Percentiles rank a stretch among this genome's conserved stretches.
Evolutionary conservation across 352 stramenopile species (phyloP).

Genomic region (Globisporangium viniferum): DNA sequence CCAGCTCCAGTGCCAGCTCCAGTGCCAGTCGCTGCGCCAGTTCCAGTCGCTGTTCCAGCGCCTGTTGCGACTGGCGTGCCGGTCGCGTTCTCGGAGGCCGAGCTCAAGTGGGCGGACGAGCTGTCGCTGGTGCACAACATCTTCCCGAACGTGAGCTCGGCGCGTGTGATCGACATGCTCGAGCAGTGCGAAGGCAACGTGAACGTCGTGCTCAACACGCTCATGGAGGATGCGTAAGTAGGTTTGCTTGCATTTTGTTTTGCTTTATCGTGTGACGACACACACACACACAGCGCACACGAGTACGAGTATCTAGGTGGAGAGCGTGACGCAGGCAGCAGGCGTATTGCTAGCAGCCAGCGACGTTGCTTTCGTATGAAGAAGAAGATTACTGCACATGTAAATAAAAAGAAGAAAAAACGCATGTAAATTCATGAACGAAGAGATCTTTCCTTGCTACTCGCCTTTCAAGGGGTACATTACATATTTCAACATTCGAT

Average conservation of each 20-base stretch:
- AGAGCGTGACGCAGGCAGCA: background rate
- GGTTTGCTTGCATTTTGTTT: background rate
- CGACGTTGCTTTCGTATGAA: background rate
- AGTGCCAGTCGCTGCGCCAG: conserved; percentile 10
- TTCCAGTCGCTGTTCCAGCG: conserved; percentile 6
- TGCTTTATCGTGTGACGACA: background rate
- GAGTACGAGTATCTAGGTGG: conserved; percentile 1
- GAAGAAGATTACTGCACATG: background rate
- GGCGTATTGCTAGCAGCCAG: background rate
- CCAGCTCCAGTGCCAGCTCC: conserved; percentile 9
- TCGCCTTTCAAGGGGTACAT: too few relatives aligned
- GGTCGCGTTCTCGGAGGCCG: conserved; percentile 48
- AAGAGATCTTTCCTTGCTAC: too few relatives aligned
- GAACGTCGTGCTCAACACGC: conserved; percentile 68
- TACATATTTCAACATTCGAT: too few relatives aligned
- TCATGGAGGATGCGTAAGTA: conserved; percentile 51
- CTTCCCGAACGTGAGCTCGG: conserved; percentile 50
- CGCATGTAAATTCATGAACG: too few relatives aligned
- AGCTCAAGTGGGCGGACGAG: conserved; percentile 73
- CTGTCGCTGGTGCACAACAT: conserved; percentile 61
- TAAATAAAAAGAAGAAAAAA: conserved; percentile 2
- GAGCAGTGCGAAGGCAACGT: conserved; percentile 66
- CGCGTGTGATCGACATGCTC: conserved; percentile 50
- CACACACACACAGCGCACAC: background rate
- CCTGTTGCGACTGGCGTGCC: conserved; percentile 20